Evolutionary conservation across 108 stramenopile species (phyloP).

Genomic region (Aurantiochytrium sp.): DNA sequence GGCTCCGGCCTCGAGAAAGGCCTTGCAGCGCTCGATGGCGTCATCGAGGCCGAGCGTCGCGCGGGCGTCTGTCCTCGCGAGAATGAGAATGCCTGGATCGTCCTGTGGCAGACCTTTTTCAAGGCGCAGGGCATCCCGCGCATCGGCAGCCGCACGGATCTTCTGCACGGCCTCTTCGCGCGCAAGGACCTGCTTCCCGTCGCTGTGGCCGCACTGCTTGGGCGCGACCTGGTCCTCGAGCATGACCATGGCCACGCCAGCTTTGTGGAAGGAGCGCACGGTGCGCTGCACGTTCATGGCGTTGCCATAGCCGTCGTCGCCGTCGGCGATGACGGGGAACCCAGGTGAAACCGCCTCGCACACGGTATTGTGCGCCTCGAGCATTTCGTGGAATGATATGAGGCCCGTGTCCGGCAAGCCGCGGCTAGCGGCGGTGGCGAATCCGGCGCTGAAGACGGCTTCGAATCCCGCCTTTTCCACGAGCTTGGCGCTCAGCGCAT

Average conservation of each 20-base stretch:
- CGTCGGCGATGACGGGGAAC: conserved; percentile 90
- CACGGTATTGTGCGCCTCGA: conserved; percentile 64
- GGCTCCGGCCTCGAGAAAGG: conserved; percentile 82
- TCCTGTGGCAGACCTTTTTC: neutral
- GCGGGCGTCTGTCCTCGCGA: conserved; percentile 87
- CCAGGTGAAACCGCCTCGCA: conserved; percentile 72
- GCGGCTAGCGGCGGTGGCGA: conserved; percentile 78
- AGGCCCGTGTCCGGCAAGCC: conserved; percentile 88
- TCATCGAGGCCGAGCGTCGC: conserved; percentile 82
- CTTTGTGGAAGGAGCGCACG: conserved; percentile 73
- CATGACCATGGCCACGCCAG: conserved; percentile 70
- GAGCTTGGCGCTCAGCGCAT: conserved; percentile 83
- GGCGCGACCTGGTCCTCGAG: conserved; percentile 59
- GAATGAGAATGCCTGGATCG: neutral
- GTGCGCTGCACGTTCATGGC: conserved; percentile 85
- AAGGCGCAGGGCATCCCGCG: conserved; percentile 44
- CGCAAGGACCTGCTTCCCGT: conserved; percentile 79
- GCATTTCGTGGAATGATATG: conserved; percentile 75
- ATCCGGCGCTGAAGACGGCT: conserved; percentile 96
- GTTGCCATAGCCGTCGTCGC: conserved; percentile 86
- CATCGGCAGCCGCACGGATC: conserved; percentile 86
- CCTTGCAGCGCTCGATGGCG: conserved; percentile 79
- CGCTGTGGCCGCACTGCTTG: conserved; percentile 90
- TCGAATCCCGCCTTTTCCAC: conserved; percentile 72
- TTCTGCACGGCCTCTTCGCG: conserved; percentile 78